Evolutionary conservation across 306 rosid species (phyloP).

Genomic region (Malus sylvestris): DNA sequence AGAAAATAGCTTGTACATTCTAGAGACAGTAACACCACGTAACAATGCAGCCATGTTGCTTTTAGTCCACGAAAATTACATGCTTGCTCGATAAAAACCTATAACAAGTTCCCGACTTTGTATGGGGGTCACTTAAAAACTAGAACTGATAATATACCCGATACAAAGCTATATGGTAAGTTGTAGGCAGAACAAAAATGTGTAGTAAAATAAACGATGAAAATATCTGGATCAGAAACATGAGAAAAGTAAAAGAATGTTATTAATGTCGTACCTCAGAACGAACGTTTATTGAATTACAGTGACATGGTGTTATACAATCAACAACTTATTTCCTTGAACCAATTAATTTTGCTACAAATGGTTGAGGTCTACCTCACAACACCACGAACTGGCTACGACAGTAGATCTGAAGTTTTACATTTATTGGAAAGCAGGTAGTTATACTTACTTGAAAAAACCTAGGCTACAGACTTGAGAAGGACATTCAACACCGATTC

Average conservation of each 20-base stretch:
- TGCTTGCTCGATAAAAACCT: not conserved
- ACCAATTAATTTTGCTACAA: not conserved
- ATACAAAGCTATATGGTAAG: not conserved
- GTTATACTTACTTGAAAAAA: constrained; percentile 5
- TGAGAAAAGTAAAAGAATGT: not conserved
- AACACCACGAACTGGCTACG: constrained; percentile 1
- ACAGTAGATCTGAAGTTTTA: not conserved
- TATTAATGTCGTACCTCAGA: not conserved
- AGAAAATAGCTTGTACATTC: not conserved
- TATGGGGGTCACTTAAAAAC: not conserved
- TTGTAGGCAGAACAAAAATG: not conserved
- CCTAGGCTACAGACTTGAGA: constrained; percentile 42
- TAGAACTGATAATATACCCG: not conserved
- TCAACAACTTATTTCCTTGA: not conserved
- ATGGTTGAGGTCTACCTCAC: not conserved
- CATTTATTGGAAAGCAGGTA: not conserved
- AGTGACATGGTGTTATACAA: not conserved
- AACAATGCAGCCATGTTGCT: no score
- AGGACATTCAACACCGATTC: constrained; percentile 63
- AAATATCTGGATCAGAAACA: not conserved
- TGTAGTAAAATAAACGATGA: not conserved
- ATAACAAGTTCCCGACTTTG: not conserved
- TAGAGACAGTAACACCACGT: not conserved
- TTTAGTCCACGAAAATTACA: no score
- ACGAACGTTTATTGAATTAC: not conserved